These are phyloP conservation scores for Aplosporella prunicola DNA, from an alignment of 2,329 filamentous ascomycete species.

Conservation along the genomic window DNA sequence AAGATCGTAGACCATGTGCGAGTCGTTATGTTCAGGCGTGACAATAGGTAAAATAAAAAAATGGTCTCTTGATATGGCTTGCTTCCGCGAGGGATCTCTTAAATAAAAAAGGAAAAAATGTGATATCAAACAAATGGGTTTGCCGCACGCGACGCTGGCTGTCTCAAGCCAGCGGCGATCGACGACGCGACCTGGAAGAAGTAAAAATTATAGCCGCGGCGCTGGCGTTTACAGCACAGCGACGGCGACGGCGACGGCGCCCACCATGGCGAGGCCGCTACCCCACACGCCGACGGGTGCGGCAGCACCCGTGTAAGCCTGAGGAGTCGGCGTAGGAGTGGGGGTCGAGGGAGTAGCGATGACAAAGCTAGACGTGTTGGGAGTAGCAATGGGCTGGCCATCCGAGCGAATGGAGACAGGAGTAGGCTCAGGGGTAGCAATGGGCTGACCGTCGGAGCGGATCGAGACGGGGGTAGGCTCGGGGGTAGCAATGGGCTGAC, in stretches of 20 bases:
- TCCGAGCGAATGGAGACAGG: constrained; percentile 8
- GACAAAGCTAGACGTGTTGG: neutral
- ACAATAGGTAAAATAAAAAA: neutral
- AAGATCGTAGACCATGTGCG: too few species aligned
- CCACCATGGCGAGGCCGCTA: constrained; percentile 7
- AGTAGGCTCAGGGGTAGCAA: constrained; percentile 12
- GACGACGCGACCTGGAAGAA: too few species aligned
- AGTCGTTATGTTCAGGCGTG: too few species aligned
- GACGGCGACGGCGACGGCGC: constrained; percentile 6
- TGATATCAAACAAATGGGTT: too few species aligned
- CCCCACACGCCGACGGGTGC: constrained; percentile 1
- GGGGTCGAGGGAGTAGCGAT: constrained; percentile 12
- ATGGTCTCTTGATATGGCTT: neutral
- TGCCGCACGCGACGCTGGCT: too few species aligned
- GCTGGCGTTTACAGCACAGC: constrained; percentile 6
- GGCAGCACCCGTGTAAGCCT: constrained; percentile 6
- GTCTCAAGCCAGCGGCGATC: too few species aligned
- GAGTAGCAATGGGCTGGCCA: constrained; percentile 13
- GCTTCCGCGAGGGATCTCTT: neutral
- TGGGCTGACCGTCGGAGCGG: constrained; percentile 9
- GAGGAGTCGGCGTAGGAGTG: constrained; percentile 14
- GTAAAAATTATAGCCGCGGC: too few species aligned
- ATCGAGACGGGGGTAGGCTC: neutral
- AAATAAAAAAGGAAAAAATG: too few species aligned
- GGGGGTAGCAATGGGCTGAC: constrained; percentile 5